Base-by-base conservation (phyloP, 805 yeast genomes). In the Zygoascus biomembranicola region DNA sequence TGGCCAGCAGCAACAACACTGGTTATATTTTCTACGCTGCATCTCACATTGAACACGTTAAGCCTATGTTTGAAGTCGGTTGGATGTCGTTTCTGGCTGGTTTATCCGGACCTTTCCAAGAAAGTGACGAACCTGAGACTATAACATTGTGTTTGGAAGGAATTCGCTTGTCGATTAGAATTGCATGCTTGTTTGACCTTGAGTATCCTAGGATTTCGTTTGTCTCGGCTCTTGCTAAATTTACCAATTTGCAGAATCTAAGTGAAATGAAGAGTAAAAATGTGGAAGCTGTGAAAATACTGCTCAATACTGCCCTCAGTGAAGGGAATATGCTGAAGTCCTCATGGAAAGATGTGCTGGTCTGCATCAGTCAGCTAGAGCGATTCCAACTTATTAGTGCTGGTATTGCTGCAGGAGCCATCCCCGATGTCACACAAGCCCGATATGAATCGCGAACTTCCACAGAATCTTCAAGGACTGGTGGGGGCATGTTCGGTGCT, bases 31-130 rank as follows among this genome's bases (percentile, higher is more conserved):
- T 83, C 65, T 87, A 88, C 67, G 80, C 84, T 18, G 97, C 97
- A 0, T 80, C 90, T 1, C 92, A 87, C 63, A 80, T 87, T 14
- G 95, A 89, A 61, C 97, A 92, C 66, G 96, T 92, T 14, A 85
- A 80, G 65, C 90, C 97, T 1, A 87, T 95, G 65, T 92, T 94
- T 70, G 97, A 92, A 62, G 88, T 88, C 16, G 73, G 87, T 45
- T 94, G 99, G 99, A 90, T 95, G 97, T 89, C 97, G 0, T 80
- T 94, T 48, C 75, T 94, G 59, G 98, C 98, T 6, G 97, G 95
- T 0, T 75, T 94, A 49, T 90, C 97, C 0, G 92, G 95, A 2
- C 95, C 97, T 5, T 90, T 90, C 73, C 89, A 85, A 65, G 97
- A 89, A 52, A 83, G 85, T 57, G 77, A 76, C 19, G 89, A 84